Conservation (phyloP, 441 rosid genomes). For the Macaranga tanarius region DNA sequence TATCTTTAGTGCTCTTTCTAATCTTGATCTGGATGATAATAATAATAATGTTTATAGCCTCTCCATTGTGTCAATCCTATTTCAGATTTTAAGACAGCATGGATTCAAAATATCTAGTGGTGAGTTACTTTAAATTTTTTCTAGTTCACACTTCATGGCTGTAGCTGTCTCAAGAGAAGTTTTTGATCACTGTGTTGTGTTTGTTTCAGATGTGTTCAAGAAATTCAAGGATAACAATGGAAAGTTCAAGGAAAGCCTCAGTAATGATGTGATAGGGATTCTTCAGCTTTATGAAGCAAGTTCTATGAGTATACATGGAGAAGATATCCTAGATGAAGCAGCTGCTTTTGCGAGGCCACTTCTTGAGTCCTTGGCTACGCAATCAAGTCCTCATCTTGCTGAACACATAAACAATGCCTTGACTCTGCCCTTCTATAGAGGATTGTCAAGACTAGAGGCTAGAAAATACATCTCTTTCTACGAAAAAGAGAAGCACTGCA, state of each 20-base stretch:
- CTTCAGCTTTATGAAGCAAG: conserved; percentile 28
- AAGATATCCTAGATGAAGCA: conserved; percentile 28
- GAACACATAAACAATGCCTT: not conserved
- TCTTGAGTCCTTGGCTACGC: not conserved
- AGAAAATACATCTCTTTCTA: not conserved
- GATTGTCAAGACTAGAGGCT: not conserved
- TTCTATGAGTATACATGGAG: conserved; percentile 15
- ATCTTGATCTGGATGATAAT: not conserved
- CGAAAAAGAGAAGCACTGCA: not conserved
- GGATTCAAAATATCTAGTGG: conserved; percentile 9
- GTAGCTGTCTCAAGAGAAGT: no score
- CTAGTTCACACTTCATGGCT: no score
- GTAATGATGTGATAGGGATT: conserved; percentile 11
- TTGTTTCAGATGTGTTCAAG: not conserved
- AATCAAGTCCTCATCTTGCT: not conserved
- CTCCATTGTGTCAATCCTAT: not conserved
- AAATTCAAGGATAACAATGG: not conserved
- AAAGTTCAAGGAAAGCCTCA: conserved; percentile 1
- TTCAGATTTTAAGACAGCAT: conserved; percentile 14
- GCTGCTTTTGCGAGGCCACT: conserved; percentile 3
- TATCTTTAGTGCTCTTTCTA: no score
- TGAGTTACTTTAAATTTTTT: not conserved
- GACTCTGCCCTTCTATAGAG: not conserved
- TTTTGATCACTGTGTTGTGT: no score
- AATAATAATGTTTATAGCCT: not conserved